These are phyloP conservation scores for Gentiana macrophylla DNA, from an alignment of 257 asterid genomes.

Conservation along the genomic window DNA sequence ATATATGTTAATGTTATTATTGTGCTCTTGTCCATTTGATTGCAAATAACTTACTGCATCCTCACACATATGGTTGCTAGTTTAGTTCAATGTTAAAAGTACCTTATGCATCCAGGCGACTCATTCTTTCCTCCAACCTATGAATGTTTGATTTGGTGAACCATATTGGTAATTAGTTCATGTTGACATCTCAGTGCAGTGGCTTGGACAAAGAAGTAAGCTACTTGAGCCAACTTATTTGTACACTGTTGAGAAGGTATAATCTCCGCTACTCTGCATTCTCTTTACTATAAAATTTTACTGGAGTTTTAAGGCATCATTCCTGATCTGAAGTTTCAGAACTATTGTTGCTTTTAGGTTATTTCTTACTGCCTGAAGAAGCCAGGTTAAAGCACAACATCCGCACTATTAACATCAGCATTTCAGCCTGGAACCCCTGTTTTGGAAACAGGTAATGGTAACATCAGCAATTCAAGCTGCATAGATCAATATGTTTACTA, in stretches of 20 bases:
- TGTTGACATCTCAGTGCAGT: constrained; percentile 62
- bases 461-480: no score
- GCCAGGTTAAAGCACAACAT: constrained; percentile 73
- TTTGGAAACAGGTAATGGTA: constrained; percentile 79
- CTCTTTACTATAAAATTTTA: background rate
- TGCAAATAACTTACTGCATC: no score
- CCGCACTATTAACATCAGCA: constrained; percentile 57
- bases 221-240: constrained; percentile 80
- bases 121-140: no score
- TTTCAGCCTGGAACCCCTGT: constrained; percentile 84
- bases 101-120: no score
- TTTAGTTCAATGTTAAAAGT: no score
- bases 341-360: constrained; percentile 34
- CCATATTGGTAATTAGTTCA: constrained; percentile 5
- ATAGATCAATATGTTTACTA: background rate
- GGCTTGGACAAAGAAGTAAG: constrained; percentile 90
- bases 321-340: background rate
- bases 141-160: background rate
- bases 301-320: background rate
- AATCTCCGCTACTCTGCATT: constrained; percentile 7
- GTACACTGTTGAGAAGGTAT: constrained; percentile 86
- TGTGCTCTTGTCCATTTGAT: no score
- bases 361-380: constrained; percentile 87
- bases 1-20: no score
- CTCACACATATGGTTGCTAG: no score